phyloP scores from a whole-genome alignment of 139 green algal species.

The Volvox africanus region DNA sequence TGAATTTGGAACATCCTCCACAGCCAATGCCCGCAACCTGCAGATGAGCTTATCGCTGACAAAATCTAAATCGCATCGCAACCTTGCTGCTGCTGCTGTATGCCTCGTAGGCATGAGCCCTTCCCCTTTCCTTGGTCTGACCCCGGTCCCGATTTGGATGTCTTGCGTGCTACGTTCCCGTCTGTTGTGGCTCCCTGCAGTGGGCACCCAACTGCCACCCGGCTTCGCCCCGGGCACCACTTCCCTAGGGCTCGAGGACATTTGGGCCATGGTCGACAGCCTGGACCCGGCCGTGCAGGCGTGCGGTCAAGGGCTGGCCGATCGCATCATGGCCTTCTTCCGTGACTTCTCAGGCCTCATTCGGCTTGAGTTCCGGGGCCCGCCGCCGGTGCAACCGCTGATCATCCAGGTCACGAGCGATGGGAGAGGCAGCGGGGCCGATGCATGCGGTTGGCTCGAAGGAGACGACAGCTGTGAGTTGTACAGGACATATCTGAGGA shows the following conservation, averaged over 20 bases:
- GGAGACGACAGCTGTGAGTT: background rate
- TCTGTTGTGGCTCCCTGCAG: background rate
- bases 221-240: background rate
- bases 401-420: background rate
- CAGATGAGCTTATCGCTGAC: too few relatives aligned
- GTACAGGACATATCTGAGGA: background rate
- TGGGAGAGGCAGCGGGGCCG: too few relatives aligned
- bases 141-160: too few relatives aligned
- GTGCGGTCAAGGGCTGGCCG: background rate
- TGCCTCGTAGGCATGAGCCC: too few relatives aligned
- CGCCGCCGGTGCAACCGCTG: background rate
- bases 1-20: too few relatives aligned
- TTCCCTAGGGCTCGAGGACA: background rate
- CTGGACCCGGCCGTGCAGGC: background rate
- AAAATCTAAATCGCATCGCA: too few relatives aligned
- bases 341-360: conserved; percentile 10
- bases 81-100: too few relatives aligned
- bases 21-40: too few relatives aligned
- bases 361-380: background rate
- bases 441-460: background rate
- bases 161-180: too few relatives aligned
- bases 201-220: background rate
- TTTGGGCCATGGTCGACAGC: background rate
- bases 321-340: background rate
- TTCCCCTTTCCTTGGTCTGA: too few relatives aligned